These are phyloP conservation scores for Phytophthora fragariaefolia DNA, from an alignment of 352 stramenopile genomes.

Conservation along the genomic window DNA sequence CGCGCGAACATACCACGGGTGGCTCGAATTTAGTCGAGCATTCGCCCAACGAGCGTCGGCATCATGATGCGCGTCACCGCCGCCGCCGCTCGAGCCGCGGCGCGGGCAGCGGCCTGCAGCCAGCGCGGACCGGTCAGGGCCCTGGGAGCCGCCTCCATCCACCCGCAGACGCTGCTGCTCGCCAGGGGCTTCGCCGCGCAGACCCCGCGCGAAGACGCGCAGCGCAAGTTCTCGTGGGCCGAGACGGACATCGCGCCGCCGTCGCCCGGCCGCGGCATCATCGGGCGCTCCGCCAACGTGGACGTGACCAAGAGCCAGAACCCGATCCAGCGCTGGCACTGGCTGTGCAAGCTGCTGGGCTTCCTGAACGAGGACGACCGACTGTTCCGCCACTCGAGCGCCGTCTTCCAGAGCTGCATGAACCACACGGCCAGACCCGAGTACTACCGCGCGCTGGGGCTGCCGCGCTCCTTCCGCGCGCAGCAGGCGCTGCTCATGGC, in stretches of 20 bases:
- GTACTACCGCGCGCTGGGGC: conserved; percentile 72
- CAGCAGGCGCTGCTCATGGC: conserved; percentile 94
- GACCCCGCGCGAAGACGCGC: conserved; percentile 6
- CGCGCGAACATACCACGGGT: conserved; percentile 20
- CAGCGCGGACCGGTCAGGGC: conserved; percentile 12
- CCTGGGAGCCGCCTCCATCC: conserved; percentile 9
- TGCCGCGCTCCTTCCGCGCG: conserved; percentile 88
- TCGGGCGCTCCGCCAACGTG: conserved; percentile 82
- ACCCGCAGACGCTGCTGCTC: conserved; percentile 10
- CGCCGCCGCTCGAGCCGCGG: conserved; percentile 16
- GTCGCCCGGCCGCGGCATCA: conserved; percentile 70
- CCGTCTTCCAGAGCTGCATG: conserved; percentile 86
- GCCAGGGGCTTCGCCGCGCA: conserved; percentile 13
- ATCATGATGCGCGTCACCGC: conserved; percentile 20
- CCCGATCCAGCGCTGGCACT: conserved; percentile 76
- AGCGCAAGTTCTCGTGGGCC: conserved; percentile 69
- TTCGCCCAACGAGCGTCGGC: not conserved
- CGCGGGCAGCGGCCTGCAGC: conserved; percentile 10
- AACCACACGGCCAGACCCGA: conserved; percentile 79
- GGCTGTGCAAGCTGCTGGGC: conserved; percentile 83
- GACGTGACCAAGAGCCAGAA: conserved; percentile 75
- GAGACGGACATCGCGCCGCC: conserved; percentile 84
- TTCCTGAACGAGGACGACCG: conserved; percentile 90
- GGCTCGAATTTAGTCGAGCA: conserved; percentile 5
- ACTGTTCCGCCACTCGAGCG: conserved; percentile 73